These are phyloP conservation scores for Verticillium tricorpus DNA, from an alignment of 2,329 filamentous ascomycete species.

Conservation along the genomic window DNA sequence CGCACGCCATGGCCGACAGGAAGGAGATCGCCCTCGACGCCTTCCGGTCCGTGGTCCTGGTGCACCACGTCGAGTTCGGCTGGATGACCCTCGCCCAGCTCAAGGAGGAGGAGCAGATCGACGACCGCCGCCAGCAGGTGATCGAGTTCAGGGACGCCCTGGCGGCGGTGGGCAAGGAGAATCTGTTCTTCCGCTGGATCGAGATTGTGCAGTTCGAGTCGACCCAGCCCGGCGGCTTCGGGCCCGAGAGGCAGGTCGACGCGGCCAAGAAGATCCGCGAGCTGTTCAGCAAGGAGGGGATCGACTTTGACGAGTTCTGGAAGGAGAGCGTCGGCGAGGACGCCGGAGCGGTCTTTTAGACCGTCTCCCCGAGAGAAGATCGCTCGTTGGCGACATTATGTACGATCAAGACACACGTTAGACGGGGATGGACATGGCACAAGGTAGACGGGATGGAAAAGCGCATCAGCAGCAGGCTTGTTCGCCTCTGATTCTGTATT, in stretches of 20 bases:
- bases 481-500: background rate
- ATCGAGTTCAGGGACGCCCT: conserved; percentile 76
- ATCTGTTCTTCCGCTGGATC: conserved; percentile 87
- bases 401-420: background rate
- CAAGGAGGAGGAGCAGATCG: conserved; percentile 39
- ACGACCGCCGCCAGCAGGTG: conserved; percentile 67
- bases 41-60: conserved; percentile 66
- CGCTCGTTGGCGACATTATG: background rate
- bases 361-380: too few relatives aligned
- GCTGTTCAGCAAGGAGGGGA: conserved; percentile 67
- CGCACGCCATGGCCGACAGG: conserved; percentile 64
- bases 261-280: conserved; percentile 71
- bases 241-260: conserved; percentile 64
- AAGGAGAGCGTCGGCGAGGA: conserved; percentile 49
- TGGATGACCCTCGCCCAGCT: conserved; percentile 66
- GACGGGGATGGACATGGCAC: background rate
- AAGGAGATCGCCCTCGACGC: conserved; percentile 58
- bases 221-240: conserved; percentile 73
- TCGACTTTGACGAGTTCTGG: conserved; percentile 83
- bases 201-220: conserved; percentile 89
- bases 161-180: conserved; percentile 73
- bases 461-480: background rate
- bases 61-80: conserved; percentile 62
- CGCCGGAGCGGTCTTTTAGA: background rate
- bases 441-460: background rate